phyloP scores from a whole-genome alignment of 495 filamentous ascomycete species.

The Aspergillus hancockii region DNA sequence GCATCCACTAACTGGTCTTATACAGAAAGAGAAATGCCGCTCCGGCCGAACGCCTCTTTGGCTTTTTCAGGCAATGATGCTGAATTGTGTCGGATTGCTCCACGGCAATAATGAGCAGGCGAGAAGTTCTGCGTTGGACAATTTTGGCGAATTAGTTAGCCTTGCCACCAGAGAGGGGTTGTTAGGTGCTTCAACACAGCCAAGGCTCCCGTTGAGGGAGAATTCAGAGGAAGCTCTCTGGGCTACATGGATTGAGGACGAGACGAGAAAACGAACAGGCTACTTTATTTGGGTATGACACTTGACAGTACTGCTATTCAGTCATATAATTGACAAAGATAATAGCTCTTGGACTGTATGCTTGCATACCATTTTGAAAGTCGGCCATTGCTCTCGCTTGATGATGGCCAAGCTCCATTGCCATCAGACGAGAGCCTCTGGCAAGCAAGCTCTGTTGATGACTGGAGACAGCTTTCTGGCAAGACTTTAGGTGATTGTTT shows the following conservation, averaged over 20 bases:
- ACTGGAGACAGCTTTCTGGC: slow-evolving; percentile 40
- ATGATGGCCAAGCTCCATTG: slow-evolving; percentile 44
- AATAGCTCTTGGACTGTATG: slow-evolving; percentile 49
- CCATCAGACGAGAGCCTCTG: slow-evolving; percentile 51
- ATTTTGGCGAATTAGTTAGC: slow-evolving; percentile 35
- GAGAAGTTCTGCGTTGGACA: slow-evolving; percentile 26
- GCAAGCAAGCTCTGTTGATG: slow-evolving; percentile 38
- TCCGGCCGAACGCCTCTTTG: slow-evolving; percentile 28
- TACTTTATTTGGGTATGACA: slow-evolving; percentile 48
- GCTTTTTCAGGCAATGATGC: slow-evolving; percentile 37
- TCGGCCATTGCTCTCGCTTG: slow-evolving; percentile 37
- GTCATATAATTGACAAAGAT: slow-evolving; percentile 10
- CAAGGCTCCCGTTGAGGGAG: slow-evolving; percentile 7
- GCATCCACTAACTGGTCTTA: background rate
- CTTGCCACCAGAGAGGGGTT: slow-evolving; percentile 30
- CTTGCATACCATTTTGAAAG: slow-evolving; percentile 43
- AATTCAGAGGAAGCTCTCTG: slow-evolving; percentile 24
- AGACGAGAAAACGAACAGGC: slow-evolving; percentile 41
- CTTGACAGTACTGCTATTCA: background rate
- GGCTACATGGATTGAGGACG: slow-evolving; percentile 34
- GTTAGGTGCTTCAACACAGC: slow-evolving; percentile 14
- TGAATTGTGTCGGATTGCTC: slow-evolving; percentile 46
- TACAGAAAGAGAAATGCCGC: slow-evolving; percentile 31
- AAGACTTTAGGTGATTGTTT: slow-evolving; percentile 26
- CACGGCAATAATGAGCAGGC: slow-evolving; percentile 36